Evolutionary conservation across 2,329 filamentous ascomycete genomes (phyloP).

Genomic region (Colletotrichum camelliae): DNA sequence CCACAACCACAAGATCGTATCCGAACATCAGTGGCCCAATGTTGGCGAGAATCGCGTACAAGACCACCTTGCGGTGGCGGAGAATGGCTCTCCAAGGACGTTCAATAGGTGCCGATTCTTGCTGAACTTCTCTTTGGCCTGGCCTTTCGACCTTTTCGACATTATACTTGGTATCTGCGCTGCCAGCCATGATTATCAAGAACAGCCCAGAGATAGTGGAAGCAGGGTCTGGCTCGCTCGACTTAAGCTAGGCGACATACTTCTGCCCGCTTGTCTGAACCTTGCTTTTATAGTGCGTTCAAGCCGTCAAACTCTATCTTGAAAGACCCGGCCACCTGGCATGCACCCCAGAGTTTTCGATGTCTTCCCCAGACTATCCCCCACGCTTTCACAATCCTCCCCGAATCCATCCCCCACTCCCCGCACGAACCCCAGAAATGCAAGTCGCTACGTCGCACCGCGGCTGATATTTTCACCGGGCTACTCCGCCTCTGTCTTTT

Average conservation of each 20-base stretch:
- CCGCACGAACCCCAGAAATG: not conserved
- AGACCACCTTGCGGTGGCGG: not conserved
- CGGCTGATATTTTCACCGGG: fast-evolving
- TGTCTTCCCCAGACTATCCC: not conserved
- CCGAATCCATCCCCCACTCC: not conserved
- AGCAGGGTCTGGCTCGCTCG: not conserved
- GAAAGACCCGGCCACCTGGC: not conserved
- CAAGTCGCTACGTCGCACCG: not conserved
- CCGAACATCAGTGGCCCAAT: slow-evolving; percentile 4
- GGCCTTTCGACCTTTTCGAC: not conserved
- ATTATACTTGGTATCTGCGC: not conserved
- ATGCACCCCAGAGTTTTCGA: not conserved
- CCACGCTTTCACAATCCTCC: not conserved
- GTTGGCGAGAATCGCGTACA: not conserved
- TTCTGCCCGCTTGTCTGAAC: not conserved
- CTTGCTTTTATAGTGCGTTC: not conserved
- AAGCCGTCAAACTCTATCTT: not conserved
- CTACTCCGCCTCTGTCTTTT: not conserved
- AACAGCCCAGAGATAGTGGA: not conserved
- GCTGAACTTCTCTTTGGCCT: not conserved
- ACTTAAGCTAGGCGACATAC: not conserved
- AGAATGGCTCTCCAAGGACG: not conserved
- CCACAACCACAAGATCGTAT: not conserved
- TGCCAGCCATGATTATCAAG: not conserved
- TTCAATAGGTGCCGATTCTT: not conserved